A percentile compares a stretch with the other conserved stretches of the same genome.
Evolutionary conservation across 176 grass and related monocot species (phyloP).

Genomic region (Leersia perrieri): DNA sequence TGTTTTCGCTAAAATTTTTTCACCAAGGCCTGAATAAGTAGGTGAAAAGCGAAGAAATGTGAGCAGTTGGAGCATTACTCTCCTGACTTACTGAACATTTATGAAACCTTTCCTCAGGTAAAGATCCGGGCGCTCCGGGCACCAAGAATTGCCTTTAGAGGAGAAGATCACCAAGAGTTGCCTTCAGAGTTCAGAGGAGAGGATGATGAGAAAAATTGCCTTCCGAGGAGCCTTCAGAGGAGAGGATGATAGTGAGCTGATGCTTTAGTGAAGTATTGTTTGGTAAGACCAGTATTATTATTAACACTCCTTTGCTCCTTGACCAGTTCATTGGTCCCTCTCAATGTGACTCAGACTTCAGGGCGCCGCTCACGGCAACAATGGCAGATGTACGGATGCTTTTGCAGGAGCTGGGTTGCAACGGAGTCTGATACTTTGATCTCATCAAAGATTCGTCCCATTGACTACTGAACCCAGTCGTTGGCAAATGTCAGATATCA

Average conservation of each 20-base stretch:
- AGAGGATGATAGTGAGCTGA: not conserved
- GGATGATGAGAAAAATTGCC: too few relatives aligned
- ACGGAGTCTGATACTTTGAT: constrained; percentile 14
- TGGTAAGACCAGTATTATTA: constrained; percentile 3
- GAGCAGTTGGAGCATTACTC: not conserved
- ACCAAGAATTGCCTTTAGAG: not conserved
- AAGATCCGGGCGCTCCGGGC: not conserved
- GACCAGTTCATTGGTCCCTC: constrained; percentile 5
- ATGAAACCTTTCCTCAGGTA: not conserved
- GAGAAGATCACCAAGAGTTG: not conserved
- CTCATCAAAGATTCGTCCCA: constrained; percentile 28
- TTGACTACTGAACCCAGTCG: not conserved
- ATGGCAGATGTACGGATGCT: not conserved
- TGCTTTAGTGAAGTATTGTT: not conserved
- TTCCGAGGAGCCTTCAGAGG: not conserved
- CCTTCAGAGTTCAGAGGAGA: not conserved
- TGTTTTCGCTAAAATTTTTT: too few relatives aligned
- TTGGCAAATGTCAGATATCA: not conserved
- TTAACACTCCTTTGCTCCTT: constrained; percentile 7
- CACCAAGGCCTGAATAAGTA: too few relatives aligned
- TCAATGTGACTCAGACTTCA: constrained; percentile 16
- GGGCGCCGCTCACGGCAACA: not conserved
- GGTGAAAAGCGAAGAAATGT: constrained; percentile 16
- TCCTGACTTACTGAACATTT: not conserved
- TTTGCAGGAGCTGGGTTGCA: constrained; percentile 17